A percentile compares a stretch with the other conserved stretches of the same genome.
Evolutionary conservation across 106 monocot species (phyloP).

Genomic region (Cymbidium sinense): DNA sequence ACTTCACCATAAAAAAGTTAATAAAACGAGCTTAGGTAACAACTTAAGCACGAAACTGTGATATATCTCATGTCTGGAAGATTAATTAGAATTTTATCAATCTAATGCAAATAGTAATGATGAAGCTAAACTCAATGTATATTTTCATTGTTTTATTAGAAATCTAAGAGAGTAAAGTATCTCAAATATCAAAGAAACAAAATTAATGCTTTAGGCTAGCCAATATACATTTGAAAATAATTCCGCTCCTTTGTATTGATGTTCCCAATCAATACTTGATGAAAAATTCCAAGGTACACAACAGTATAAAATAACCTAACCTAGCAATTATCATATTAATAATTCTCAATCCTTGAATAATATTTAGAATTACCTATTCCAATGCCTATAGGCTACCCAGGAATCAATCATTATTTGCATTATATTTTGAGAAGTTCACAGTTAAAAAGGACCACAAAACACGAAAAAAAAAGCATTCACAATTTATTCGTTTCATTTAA

Average conservation of each 20-base stretch:
- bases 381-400: neutral
- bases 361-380: neutral
- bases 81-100: neutral
- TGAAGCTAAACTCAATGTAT: neutral
- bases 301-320: neutral
- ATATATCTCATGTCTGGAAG: neutral
- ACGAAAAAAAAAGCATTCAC: neutral
- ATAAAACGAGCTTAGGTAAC: neutral
- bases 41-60: neutral
- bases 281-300: neutral
- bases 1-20: neutral
- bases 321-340: neutral
- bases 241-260: neutral
- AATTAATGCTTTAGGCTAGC: neutral
- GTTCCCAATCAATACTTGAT: neutral
- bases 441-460: neutral
- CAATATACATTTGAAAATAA: neutral
- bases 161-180: neutral
- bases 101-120: neutral
- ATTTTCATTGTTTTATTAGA: neutral
- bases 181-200: neutral
- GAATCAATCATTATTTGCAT: neutral
- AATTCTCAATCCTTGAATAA: neutral
- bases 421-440: neutral
- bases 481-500: neutral